phyloP scores from a whole-genome alignment of 2,329 filamentous ascomycete genomes.

The Alternaria longipes region DNA sequence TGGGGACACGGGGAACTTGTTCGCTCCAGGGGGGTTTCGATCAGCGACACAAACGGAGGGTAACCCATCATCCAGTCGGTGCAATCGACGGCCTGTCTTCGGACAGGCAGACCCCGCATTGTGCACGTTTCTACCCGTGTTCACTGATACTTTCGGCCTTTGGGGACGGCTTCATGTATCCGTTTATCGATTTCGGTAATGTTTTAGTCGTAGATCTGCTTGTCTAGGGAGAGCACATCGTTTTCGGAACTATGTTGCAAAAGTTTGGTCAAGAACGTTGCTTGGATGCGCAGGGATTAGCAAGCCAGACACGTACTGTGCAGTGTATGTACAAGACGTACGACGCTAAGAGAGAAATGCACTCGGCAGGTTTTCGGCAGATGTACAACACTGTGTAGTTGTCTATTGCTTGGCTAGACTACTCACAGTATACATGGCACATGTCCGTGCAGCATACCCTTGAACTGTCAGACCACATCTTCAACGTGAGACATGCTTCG shows the following conservation, averaged over 20 bases:
- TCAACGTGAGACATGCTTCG: not conserved
- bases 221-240: not conserved
- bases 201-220: not conserved
- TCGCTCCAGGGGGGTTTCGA: not conserved
- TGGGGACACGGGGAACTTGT: not conserved
- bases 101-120: not conserved
- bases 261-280: not conserved
- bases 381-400: not conserved
- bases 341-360: not conserved
- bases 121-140: not conserved
- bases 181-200: not conserved
- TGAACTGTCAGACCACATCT: not conserved
- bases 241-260: conserved; percentile 2
- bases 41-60: not conserved
- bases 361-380: not conserved
- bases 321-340: not conserved
- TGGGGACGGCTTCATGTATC: not conserved
- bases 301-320: not conserved
- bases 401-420: not conserved
- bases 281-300: not conserved
- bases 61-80: conserved; percentile 1
- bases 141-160: conserved; percentile 2
- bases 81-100: conserved; percentile 5
- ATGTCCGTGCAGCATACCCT: not conserved
- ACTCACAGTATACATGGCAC: not conserved